Base-by-base conservation (phyloP, 345 rosid genomes). In the Abelmoschus esculentus region DNA sequence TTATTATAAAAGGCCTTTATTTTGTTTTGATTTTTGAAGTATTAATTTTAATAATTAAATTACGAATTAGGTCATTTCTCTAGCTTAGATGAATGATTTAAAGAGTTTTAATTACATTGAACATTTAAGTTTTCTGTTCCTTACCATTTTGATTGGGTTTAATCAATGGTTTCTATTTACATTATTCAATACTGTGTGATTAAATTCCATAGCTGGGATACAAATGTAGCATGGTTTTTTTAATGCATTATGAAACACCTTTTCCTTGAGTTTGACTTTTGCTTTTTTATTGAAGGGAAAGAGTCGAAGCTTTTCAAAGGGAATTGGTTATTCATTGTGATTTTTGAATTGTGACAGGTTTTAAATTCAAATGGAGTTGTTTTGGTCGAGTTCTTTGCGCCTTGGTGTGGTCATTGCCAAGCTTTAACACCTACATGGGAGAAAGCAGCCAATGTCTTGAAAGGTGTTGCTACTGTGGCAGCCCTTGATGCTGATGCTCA, bases 331-430 rank as follows among this genome's bases (percentile, higher is more conserved):
- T 60, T 56, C 22, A 32, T 17, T 55, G 7, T 38, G 58, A 15
- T 58, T 52, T 40, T 56, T 63, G 64, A 26, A 34, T 65, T 32
- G 52, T 72, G 64, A 52, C 89, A 92, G 99, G 98, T 90, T 66
- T 75, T 91, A 62, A 90, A 90, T 77, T 83, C 97, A 3, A 85
- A 93, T 75, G 89, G 92, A 56, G 83, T 95, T 38, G 97, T 92
- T 66, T 76, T 95, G 77, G 98, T 95, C 42, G 99, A 95, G 85
- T 95, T 95, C 83, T 92, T 88, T 79, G 99, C 99, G 0, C 99
- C 99, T 46, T 95, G 99, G 99, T 92, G 99, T 72, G 99, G 99
- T 55, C 99, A 95, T 72, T 95, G 98, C 68, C 61, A 95, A 83
- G 90, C 93, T 77, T 81, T 95, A 22, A 86, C 97, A 38, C 99